A percentile compares a stretch with the other conserved stretches of the same genome.
phyloP scores from a whole-genome alignment of 371 early-diverging fungal genomes.

The Cokeromyces recurvatus region DNA sequence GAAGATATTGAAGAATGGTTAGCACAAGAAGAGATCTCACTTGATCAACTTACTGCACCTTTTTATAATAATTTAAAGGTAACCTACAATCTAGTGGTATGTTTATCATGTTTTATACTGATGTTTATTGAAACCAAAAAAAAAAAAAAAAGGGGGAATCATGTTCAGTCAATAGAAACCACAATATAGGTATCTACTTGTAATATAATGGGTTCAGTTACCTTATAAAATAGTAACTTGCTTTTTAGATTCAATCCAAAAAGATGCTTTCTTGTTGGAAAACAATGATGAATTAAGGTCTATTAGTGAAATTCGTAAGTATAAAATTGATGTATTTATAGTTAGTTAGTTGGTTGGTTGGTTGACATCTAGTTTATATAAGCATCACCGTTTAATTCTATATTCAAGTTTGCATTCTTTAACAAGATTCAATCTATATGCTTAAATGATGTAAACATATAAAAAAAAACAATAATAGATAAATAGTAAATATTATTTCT shows the following conservation, averaged over 20 bases:
- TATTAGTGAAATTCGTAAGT: slow-evolving; percentile 19
- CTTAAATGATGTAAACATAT: slow-evolving; percentile 42
- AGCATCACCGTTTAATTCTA: slow-evolving; percentile 28
- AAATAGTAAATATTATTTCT: neutral
- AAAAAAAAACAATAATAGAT: neutral
- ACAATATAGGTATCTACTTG: no score
- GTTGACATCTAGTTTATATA: no score
- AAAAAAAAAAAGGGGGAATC: no score
- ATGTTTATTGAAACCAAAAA: no score
- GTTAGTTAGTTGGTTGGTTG: no score
- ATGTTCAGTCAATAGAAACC: no score
- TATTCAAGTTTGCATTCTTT: slow-evolving; percentile 51
- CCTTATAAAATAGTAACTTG: neutral
- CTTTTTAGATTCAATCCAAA: neutral
- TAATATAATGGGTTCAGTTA: no score
- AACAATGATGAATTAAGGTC: slow-evolving; percentile 8
- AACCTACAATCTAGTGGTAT: neutral
- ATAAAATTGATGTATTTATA: neutral
- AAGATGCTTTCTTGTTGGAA: neutral
- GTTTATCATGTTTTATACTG: neutral
- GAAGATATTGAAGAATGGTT: slow-evolving; percentile 29
- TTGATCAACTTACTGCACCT: neutral
- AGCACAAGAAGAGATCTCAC: slow-evolving; percentile 25
- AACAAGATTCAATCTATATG: slow-evolving; percentile 67
- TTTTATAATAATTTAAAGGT: no score